A percentile compares a stretch with the other conserved stretches of the same genome.
These are phyloP conservation scores for Aspergillus clavatus DNA, from an alignment of 2,329 filamentous ascomycete genomes.

Conservation along the genomic window DNA sequence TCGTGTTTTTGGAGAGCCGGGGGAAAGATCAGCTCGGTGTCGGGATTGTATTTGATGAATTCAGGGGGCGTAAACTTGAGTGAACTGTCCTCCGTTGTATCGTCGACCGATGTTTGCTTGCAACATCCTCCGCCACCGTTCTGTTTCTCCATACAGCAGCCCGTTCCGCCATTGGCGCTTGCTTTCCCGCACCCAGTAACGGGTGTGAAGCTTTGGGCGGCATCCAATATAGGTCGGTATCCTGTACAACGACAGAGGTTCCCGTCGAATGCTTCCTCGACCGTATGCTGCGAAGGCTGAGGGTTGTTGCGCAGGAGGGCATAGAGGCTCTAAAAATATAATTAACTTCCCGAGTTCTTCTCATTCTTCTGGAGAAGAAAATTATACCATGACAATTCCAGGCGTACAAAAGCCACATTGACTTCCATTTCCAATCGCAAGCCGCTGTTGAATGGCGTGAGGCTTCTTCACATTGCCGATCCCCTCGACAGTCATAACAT, in stretches of 20 bases:
- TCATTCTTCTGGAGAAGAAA: neutral
- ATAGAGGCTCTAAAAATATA: conserved; percentile 67
- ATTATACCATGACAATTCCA: conserved; percentile 81
- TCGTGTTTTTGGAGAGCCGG: conserved; percentile 77
- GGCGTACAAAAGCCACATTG: conserved; percentile 97
- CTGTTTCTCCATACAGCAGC: conserved; percentile 70
- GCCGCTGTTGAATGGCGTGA: conserved; percentile 84
- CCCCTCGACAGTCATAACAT: conserved; percentile 95
- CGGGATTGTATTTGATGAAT: conserved; percentile 89
- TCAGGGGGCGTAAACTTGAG: conserved; percentile 76
- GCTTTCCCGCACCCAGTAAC: conserved; percentile 55
- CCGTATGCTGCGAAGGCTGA: conserved; percentile 69
- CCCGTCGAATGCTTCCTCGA: conserved; percentile 96
- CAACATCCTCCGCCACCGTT: conserved; percentile 60
- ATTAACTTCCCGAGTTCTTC: conserved; percentile 4
- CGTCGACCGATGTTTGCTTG: conserved; percentile 51
- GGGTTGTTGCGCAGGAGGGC: conserved; percentile 82
- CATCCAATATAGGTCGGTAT: conserved; percentile 89
- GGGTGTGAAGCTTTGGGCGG: conserved; percentile 73
- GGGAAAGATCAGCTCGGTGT: conserved; percentile 94
- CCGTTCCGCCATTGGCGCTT: conserved; percentile 54
- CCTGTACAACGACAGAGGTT: conserved; percentile 95
- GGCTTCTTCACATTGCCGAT: conserved; percentile 84
- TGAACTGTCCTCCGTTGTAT: conserved; percentile 30
- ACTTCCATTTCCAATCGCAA: conserved; percentile 86